These are phyloP conservation scores for Hymenotorrendiella dingleyae DNA, from an alignment of 2,329 filamentous ascomycete species.

Conservation along the genomic window DNA sequence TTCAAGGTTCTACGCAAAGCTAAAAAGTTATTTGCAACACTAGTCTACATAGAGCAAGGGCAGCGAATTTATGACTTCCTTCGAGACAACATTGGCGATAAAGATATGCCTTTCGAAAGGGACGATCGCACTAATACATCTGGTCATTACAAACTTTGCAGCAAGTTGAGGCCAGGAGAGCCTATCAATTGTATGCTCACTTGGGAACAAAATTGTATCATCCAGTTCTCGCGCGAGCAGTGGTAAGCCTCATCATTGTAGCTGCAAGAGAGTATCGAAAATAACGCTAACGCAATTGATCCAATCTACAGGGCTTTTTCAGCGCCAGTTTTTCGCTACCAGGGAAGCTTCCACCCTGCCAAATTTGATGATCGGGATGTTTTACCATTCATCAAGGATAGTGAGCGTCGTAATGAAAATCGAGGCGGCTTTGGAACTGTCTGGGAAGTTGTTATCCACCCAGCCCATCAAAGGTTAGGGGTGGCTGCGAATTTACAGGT, in stretches of 20 bases:
- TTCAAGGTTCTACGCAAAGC: background rate
- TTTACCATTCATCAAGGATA: constrained; percentile 9
- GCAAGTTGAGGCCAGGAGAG: background rate
- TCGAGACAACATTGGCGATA: background rate
- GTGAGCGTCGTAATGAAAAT: background rate
- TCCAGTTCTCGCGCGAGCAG: constrained; percentile 5
- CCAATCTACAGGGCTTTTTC: no score
- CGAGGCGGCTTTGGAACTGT: constrained; percentile 8
- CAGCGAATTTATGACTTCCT: constrained; percentile 2
- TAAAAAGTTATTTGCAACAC: constrained; percentile 2
- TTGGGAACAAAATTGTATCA: background rate
- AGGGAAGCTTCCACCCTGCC: background rate
- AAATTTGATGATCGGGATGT: constrained; percentile 4
- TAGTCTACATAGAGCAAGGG: background rate
- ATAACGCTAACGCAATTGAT: no score
- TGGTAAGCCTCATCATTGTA: no score
- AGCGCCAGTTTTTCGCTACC: constrained; percentile 4
- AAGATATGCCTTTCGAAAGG: constrained; percentile 5
- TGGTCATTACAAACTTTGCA: constrained; percentile 4
- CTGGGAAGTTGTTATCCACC: constrained; percentile 7
- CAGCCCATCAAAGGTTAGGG: constrained; percentile 7
- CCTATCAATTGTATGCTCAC: constrained; percentile 5
- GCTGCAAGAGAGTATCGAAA: no score
- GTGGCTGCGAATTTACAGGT: background rate
- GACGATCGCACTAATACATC: background rate